Conservation (phyloP, 1,139 yeast genomes). For the Kodamaea ohmeri region DNA sequence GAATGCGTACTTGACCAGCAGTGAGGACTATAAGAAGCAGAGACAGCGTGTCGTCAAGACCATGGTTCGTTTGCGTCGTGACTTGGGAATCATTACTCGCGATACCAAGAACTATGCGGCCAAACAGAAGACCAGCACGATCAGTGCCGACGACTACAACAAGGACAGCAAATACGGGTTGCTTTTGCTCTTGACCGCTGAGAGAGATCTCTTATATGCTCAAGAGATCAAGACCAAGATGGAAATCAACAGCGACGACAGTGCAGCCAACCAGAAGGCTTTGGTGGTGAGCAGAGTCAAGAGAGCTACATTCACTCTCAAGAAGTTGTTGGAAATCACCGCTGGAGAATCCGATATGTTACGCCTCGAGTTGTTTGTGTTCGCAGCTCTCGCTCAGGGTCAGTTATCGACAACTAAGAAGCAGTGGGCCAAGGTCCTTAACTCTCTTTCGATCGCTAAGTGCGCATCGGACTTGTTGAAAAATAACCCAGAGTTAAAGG, state of each 20-base stretch:
- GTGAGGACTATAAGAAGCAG: slow-evolving; percentile 51
- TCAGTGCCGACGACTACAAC: slow-evolving; percentile 46
- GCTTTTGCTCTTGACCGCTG: slow-evolving; percentile 55
- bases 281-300: slow-evolving; percentile 67
- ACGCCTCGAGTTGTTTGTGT: slow-evolving; percentile 58
- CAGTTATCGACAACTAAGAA: slow-evolving; percentile 54
- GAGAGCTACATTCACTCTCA: slow-evolving; percentile 51
- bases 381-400: slow-evolving; percentile 61
- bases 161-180: slow-evolving; percentile 46
- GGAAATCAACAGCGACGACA: slow-evolving; percentile 48
- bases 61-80: slow-evolving; percentile 55
- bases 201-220: slow-evolving; percentile 68
- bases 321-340: slow-evolving; percentile 40
- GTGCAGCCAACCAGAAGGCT: slow-evolving; percentile 41
- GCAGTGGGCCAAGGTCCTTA: slow-evolving; percentile 55
- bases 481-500: slow-evolving; percentile 30
- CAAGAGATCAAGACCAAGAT: slow-evolving; percentile 58
- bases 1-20: slow-evolving; percentile 47
- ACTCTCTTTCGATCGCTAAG: slow-evolving; percentile 58
- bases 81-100: slow-evolving; percentile 52
- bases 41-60: slow-evolving; percentile 46
- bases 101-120: slow-evolving; percentile 54
- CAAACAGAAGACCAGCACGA: slow-evolving; percentile 42
- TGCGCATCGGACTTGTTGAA: slow-evolving; percentile 54
- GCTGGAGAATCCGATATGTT: slow-evolving; percentile 33